These are phyloP conservation scores for Cutaneotrichosporon sp. DNA, from an alignment of 1,284 basidiomycete genomes.

Conservation along the genomic window DNA sequence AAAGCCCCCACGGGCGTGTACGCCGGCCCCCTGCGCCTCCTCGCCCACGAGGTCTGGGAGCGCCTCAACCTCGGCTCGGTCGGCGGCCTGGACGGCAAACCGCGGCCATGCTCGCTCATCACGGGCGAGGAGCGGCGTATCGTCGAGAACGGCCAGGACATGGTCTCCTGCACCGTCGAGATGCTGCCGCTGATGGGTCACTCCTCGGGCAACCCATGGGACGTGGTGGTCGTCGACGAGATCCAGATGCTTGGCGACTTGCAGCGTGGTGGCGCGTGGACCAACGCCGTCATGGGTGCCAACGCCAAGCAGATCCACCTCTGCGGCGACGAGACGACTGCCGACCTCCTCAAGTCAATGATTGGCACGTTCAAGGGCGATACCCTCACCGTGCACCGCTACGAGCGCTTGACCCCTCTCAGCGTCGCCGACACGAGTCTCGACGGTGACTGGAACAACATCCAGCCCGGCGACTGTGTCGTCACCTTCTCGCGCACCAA, in stretches of 20 bases:
- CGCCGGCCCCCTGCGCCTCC: slow-evolving; percentile 84
- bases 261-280: slow-evolving; percentile 82
- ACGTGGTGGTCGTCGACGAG: slow-evolving; percentile 94
- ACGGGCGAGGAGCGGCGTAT: slow-evolving; percentile 90
- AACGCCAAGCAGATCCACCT: slow-evolving; percentile 85
- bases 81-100: slow-evolving; percentile 54
- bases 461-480: slow-evolving; percentile 85
- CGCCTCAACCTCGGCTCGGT: slow-evolving; percentile 89
- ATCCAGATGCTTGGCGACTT: slow-evolving; percentile 92
- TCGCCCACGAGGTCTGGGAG: slow-evolving; percentile 95
- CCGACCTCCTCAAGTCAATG: slow-evolving; percentile 72
- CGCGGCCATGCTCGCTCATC: slow-evolving; percentile 78
- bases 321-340: slow-evolving; percentile 90
- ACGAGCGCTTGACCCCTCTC: slow-evolving; percentile 86
- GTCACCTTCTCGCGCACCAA: slow-evolving; percentile 78
- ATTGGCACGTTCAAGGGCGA: slow-evolving; percentile 73
- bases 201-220: slow-evolving; percentile 54
- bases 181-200: slow-evolving; percentile 65
- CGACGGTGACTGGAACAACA: slow-evolving; percentile 63
- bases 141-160: slow-evolving; percentile 62
- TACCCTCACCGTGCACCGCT: slow-evolving; percentile 75
- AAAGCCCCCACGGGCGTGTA: slow-evolving; percentile 75
- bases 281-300: slow-evolving; percentile 74
- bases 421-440: slow-evolving; percentile 68
- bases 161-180: slow-evolving; percentile 87